Evolutionary conservation across 2,329 filamentous ascomycete species (phyloP).

Genomic region (Microcyclospora tardicrescens): DNA sequence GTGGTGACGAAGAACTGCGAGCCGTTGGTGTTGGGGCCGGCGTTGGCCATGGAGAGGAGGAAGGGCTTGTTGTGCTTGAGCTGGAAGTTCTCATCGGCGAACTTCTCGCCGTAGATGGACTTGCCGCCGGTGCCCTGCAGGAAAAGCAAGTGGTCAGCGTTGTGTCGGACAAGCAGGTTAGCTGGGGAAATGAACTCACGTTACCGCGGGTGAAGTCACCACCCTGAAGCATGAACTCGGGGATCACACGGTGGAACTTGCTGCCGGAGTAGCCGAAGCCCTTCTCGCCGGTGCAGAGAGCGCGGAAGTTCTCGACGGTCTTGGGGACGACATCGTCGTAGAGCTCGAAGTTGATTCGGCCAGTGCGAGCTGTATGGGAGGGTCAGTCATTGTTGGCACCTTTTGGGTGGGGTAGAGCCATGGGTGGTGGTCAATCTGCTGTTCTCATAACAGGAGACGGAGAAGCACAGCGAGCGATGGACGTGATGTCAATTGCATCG

Average conservation of each 20-base stretch:
- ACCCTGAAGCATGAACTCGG: conserved; percentile 97
- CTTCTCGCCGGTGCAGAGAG: conserved; percentile 90
- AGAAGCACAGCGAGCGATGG: not conserved
- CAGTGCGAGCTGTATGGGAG: conserved; percentile 46
- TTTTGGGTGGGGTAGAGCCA: not conserved
- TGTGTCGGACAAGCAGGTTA: not conserved
- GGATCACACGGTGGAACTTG: conserved; percentile 92
- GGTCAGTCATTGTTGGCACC: too few relatives aligned
- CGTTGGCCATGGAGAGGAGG: conserved; percentile 95
- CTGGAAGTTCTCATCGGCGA: conserved; percentile 92
- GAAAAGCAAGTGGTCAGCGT: conserved; percentile 4
- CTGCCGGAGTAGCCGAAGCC: conserved; percentile 71
- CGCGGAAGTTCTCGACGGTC: conserved; percentile 94
- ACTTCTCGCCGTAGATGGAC: conserved; percentile 95
- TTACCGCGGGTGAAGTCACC: conserved; percentile 94
- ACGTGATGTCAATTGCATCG: not conserved
- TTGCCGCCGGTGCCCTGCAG: conserved; percentile 82
- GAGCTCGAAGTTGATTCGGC: conserved; percentile 80
- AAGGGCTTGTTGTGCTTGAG: conserved; percentile 86
- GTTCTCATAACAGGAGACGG: not conserved
- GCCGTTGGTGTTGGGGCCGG: conserved; percentile 85
- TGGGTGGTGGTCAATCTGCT: not conserved
- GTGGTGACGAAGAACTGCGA: conserved; percentile 65
- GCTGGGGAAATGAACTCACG: conserved; percentile 41
- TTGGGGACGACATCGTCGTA: conserved; percentile 77